phyloP scores from a whole-genome alignment of 2,329 filamentous ascomycete species.

The Apiospora rasikravindrae region DNA sequence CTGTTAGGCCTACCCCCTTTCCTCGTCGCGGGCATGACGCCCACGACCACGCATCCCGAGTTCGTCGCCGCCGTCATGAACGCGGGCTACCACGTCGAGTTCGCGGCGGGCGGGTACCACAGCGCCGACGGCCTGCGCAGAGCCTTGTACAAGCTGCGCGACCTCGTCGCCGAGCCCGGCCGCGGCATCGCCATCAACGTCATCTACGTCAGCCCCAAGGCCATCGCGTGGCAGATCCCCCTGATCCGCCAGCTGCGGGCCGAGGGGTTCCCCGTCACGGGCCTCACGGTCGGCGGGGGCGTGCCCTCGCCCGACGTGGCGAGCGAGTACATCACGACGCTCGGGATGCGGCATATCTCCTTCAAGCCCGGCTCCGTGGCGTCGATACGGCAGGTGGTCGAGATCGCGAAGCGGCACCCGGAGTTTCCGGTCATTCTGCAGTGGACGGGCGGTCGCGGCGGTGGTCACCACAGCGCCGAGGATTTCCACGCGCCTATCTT shows the following conservation, averaged over 20 bases:
- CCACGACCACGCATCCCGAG: constrained; percentile 51
- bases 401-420: constrained; percentile 51
- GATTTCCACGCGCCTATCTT: constrained; percentile 56
- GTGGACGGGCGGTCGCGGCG: constrained; percentile 55
- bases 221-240: constrained; percentile 58
- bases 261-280: constrained; percentile 52
- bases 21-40: constrained; percentile 55
- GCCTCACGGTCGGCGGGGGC: constrained; percentile 53
- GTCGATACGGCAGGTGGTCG: constrained; percentile 51
- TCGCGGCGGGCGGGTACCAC: constrained; percentile 55
- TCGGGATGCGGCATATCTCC: constrained; percentile 52
- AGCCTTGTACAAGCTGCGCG: constrained; percentile 51
- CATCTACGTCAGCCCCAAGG: constrained; percentile 58
- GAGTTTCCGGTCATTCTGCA: constrained; percentile 51
- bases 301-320: constrained; percentile 53
- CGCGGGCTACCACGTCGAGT: constrained; percentile 46
- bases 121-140: constrained; percentile 47
- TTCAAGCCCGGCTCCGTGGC: constrained; percentile 54
- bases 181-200: constrained; percentile 58
- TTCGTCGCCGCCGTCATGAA: constrained; percentile 60
- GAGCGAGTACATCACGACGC: constrained; percentile 49
- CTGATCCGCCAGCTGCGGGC: constrained; percentile 51
- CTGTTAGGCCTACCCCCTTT: constrained; percentile 51
- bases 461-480: constrained; percentile 55
- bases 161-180: constrained; percentile 47